These are phyloP conservation scores for Platanus orientalis DNA, from an alignment of 164 flowering plant genomes.

Conservation along the genomic window DNA sequence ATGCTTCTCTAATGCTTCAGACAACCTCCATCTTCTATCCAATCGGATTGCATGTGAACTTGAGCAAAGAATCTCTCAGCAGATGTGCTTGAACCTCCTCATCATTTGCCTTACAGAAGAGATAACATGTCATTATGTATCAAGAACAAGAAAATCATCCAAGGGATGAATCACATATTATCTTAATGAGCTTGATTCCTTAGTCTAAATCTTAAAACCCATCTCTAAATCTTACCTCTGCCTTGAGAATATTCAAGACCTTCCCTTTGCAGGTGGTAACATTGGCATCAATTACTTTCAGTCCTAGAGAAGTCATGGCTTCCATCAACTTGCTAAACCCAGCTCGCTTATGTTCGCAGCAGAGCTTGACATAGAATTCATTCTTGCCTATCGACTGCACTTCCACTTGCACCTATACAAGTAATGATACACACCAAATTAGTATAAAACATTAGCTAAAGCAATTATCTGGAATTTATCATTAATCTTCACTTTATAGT, in stretches of 20 bases:
- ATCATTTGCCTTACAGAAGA: conserved; percentile 21
- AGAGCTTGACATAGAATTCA: conserved; percentile 36
- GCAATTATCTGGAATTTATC: neutral
- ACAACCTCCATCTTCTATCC: too few species aligned
- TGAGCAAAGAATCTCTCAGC: conserved; percentile 29
- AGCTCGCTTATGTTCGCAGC: conserved; percentile 32
- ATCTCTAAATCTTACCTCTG: conserved; percentile 37
- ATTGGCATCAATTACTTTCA: conserved; percentile 49
- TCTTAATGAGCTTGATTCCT: neutral
- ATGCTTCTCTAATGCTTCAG: too few species aligned
- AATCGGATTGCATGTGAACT: neutral
- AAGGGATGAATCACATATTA: too few species aligned
- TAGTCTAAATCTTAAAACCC: neutral
- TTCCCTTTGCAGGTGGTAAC: conserved; percentile 40
- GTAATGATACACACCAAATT: neutral
- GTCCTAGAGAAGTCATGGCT: conserved; percentile 37
- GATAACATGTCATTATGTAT: neutral
- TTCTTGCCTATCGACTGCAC: conserved; percentile 40
- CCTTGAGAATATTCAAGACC: conserved; percentile 39
- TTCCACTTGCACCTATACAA: conserved; percentile 40
- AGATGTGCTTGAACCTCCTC: conserved; percentile 23
- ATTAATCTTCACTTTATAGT: too few species aligned
- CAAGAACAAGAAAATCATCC: neutral
- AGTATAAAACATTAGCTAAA: too few species aligned
- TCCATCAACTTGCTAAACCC: conserved; percentile 56